These are phyloP conservation scores for Podospora didyma DNA, from an alignment of 495 filamentous ascomycete species.

Conservation along the genomic window DNA sequence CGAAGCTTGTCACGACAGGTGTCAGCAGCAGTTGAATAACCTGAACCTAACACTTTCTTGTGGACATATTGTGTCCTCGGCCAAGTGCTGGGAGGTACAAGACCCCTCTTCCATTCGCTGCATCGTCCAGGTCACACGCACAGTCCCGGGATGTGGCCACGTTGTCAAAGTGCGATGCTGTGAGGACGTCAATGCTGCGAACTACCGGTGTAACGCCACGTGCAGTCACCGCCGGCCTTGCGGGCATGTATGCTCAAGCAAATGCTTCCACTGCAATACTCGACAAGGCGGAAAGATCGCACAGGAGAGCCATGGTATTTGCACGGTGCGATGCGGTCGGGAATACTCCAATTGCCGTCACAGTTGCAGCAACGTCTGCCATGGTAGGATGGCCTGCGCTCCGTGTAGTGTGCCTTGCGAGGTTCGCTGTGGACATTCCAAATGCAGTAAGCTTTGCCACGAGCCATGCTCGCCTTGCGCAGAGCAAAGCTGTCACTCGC, in stretches of 20 bases:
- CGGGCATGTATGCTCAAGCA: constrained; percentile 55
- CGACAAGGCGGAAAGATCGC: constrained; percentile 16
- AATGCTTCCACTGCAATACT: constrained; percentile 48
- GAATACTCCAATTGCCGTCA: constrained; percentile 57
- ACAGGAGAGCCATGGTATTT: constrained; percentile 41
- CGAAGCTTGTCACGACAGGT: constrained; percentile 31
- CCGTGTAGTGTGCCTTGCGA: constrained; percentile 44
- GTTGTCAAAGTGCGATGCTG: constrained; percentile 46
- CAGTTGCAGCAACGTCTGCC: constrained; percentile 26
- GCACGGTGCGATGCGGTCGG: constrained; percentile 50
- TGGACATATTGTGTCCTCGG: constrained; percentile 46
- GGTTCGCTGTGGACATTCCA: constrained; percentile 46
- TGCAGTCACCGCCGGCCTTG: constrained; percentile 52
- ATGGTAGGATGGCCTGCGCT: constrained; percentile 40
- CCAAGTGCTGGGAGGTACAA: constrained; percentile 47
- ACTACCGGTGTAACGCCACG: constrained; percentile 41
- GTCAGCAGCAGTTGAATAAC: constrained; percentile 3
- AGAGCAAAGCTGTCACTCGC: constrained; percentile 44
- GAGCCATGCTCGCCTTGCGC: constrained; percentile 67
- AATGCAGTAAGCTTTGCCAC: constrained; percentile 52
- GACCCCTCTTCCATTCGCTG: constrained; percentile 25
- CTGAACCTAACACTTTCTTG: constrained; percentile 48
- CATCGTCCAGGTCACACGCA: constrained; percentile 31
- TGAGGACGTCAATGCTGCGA: constrained; percentile 29
- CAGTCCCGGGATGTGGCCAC: constrained; percentile 54